Percentiles rank a stretch among this genome's conserved stretches.
phyloP scores from a whole-genome alignment of 106 monocot species.

The Dendrobium chrysotoxum region DNA sequence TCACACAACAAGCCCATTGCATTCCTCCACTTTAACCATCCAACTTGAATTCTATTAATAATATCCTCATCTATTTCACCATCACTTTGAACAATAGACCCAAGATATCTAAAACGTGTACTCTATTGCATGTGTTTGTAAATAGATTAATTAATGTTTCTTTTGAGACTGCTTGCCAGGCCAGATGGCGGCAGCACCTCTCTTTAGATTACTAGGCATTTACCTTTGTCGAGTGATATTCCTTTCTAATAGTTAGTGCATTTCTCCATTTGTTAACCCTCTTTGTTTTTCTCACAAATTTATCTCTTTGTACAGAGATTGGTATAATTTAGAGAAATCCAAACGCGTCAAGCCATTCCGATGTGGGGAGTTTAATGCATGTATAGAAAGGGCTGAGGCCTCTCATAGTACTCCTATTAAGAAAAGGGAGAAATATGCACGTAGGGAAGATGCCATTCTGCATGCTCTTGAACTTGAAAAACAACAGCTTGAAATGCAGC shows the following conservation, averaged over 20 bases:
- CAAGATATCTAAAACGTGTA: too few species aligned
- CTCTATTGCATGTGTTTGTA: not conserved
- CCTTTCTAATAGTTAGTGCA: not conserved
- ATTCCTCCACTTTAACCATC: too few species aligned
- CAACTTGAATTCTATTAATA: too few species aligned
- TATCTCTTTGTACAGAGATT: conserved; percentile 46
- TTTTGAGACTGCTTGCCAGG: not conserved
- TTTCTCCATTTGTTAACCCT: not conserved
- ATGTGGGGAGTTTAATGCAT: conserved; percentile 88
- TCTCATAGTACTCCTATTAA: conserved; percentile 64
- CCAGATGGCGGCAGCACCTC: not conserved
- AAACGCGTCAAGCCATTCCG: conserved; percentile 88
- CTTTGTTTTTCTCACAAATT: not conserved
- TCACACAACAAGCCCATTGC: too few species aligned
- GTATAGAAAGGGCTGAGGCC: conserved; percentile 85
- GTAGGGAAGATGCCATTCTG: conserved; percentile 89
- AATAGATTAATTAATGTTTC: not conserved
- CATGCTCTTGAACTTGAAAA: conserved; percentile 89
- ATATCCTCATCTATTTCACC: too few species aligned
- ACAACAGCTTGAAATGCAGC: conserved; percentile 31
- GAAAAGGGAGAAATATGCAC: conserved; percentile 92
- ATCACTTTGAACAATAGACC: too few species aligned
- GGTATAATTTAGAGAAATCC: conserved; percentile 94
- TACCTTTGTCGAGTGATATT: not conserved
- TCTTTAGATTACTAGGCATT: not conserved